Evolutionary conservation across 1,284 basidiomycete genomes (phyloP), one percentile per base, ranked within the genome.

Genomic region (Ustilago trichophora): DNA sequence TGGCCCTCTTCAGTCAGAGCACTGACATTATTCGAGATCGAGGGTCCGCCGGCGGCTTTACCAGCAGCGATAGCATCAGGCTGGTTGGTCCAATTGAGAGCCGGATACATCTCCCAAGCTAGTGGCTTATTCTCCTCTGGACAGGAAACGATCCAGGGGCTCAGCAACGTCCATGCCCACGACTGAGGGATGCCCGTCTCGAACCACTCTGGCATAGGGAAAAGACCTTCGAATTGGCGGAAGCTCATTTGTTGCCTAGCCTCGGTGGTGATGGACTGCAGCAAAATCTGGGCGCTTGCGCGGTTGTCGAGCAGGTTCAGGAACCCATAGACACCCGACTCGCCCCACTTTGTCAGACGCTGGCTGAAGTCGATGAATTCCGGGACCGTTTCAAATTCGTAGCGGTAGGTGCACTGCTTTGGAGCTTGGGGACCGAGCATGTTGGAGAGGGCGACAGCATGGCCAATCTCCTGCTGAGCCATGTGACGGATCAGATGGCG

Each of bases 241-340:
- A 74, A 74, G 8, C 58, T 38, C 19, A 48, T 55, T 57, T 74
- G 68, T 48, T 75, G 73, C 3, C 73, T 42, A 16, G 73, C 64
- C 44, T 75, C 73, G 13, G 73, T 75, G 26, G 69, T 64, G 51
- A 75, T 75, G 12, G 69, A 69, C 47, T 76, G 73, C 7, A 72
- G 53, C 34, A 76, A 34, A 16, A 74, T 73, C 38, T 69, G 69
- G 9, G 55, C 73, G 15, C 54, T 57, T 7, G 73, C 72, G 9
- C 69, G 64, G 22, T 74, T 72, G 48, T 76, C 72, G 33, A 74
- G 64, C 18, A 51, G 21, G 18, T 59, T 55, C 18, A 76, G 56
- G 57, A 72, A 76, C 12, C 73, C 73, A 21, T 69, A 66, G 26
- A 74, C 72, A 19, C 73, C 73, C 24, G 50, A 56, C 53, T 76